phyloP scores from a whole-genome alignment of 768 basidiomycete genomes.

The Psilocybe tampanensis region DNA sequence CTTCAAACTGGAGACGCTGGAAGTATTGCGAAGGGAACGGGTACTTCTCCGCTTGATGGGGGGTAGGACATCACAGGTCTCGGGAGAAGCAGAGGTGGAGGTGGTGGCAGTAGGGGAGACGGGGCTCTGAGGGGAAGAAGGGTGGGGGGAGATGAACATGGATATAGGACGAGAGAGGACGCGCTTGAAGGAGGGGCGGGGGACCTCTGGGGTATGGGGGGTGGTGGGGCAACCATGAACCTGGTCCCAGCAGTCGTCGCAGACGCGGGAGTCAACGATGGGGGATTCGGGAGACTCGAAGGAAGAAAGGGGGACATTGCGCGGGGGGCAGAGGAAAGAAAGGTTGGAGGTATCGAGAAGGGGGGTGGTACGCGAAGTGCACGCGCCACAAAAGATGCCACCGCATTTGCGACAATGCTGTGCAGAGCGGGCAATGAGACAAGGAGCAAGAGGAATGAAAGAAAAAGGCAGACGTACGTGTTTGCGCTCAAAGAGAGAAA shows the following conservation, averaged over 20 bases:
- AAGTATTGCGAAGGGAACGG: constrained; percentile 31
- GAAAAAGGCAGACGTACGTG: constrained; percentile 53
- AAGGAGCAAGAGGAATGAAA: constrained; percentile 15
- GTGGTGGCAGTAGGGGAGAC: constrained; percentile 30
- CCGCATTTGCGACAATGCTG: constrained; percentile 88
- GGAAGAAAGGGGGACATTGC: constrained; percentile 56
- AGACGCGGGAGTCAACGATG: constrained; percentile 62
- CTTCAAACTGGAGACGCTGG: constrained; percentile 37
- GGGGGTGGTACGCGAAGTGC: constrained; percentile 58
- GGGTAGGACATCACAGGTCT: constrained; percentile 21
- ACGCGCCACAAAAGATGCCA: constrained; percentile 70
- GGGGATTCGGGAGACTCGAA: constrained; percentile 66
- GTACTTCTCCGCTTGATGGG: constrained; percentile 27
- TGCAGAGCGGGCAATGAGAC: constrained; percentile 2
- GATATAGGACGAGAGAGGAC: constrained; percentile 42
- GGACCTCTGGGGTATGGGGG: constrained; percentile 41
- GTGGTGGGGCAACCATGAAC: constrained; percentile 59
- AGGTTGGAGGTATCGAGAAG: constrained; percentile 77
- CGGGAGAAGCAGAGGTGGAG: constrained; percentile 22
- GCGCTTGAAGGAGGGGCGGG: constrained; percentile 36
- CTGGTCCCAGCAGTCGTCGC: constrained; percentile 77
- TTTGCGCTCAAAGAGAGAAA: constrained; percentile 72
- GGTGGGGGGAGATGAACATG: constrained; percentile 38
- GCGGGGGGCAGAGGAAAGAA: constrained; percentile 70
- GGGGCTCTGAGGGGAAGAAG: constrained; percentile 24